Evolutionary conservation across 441 rosid species (phyloP).

Genomic region (Arabidopsis hybrid): DNA sequence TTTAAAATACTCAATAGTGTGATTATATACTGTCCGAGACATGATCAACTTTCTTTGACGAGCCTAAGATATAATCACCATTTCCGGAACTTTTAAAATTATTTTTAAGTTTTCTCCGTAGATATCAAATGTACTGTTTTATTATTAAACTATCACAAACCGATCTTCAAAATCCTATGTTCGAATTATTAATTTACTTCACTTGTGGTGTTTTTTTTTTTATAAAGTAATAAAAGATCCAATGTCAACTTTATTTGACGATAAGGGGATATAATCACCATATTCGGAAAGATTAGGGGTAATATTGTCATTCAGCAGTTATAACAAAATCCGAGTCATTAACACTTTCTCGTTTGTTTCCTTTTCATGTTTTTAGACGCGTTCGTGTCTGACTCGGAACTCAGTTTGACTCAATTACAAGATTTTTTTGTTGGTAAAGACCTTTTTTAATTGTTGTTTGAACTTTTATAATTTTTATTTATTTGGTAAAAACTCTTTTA

Average conservation of each 20-base stretch:
- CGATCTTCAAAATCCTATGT: conserved; percentile 38
- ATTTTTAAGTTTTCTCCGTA: not conserved
- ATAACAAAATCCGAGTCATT: not conserved
- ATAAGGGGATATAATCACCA: conserved; percentile 14
- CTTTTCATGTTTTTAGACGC: conserved; percentile 24
- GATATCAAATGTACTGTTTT: not conserved
- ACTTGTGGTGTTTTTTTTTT: conserved; percentile 1
- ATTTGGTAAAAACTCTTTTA: not conserved
- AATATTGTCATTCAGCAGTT: not conserved
- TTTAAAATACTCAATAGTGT: not conserved
- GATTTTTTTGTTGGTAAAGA: not conserved
- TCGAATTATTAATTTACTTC: conserved; percentile 28
- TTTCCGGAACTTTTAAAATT: conserved; percentile 10
- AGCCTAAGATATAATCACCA: conserved; percentile 23
- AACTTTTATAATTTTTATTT: no score
- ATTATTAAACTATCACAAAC: conserved; percentile 34
- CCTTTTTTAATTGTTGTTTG: no score
- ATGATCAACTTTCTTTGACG: conserved; percentile 29
- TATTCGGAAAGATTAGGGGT: conserved; percentile 14
- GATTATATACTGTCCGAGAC: not conserved
- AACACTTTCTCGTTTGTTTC: conserved; percentile 31
- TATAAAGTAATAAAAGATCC: conserved; percentile 1
- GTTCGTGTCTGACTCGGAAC: conserved; percentile 46
- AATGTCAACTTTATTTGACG: conserved; percentile 26
- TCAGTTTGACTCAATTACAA: conserved; percentile 34